phyloP scores from a whole-genome alignment of 495 filamentous ascomycete species.

The Neurospora africana region DNA sequence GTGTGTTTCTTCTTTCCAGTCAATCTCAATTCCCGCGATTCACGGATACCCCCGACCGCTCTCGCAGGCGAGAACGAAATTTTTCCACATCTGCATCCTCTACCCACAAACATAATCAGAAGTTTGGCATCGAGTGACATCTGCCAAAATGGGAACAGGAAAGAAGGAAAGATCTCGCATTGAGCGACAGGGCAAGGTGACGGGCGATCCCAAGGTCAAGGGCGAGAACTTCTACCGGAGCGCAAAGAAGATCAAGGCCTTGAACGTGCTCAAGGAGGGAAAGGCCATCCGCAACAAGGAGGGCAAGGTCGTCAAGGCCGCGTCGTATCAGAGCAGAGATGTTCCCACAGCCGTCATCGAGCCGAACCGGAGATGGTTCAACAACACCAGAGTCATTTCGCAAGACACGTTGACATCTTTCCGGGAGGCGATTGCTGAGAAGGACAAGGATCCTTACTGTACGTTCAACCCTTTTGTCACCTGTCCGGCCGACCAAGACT shows the following conservation, averaged over 20 bases:
- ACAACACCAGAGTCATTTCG: constrained; percentile 48
- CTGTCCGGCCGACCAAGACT: background rate
- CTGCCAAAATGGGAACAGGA: constrained; percentile 62
- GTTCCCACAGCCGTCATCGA: constrained; percentile 78
- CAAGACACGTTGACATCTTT: constrained; percentile 64
- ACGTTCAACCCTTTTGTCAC: background rate
- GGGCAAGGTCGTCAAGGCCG: constrained; percentile 69
- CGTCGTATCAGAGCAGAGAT: constrained; percentile 66
- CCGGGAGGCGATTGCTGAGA: constrained; percentile 84
- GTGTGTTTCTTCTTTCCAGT: background rate
- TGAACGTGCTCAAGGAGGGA: constrained; percentile 80
- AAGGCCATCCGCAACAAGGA: constrained; percentile 62
- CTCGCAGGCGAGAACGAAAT: background rate
- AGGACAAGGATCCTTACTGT: constrained; percentile 74
- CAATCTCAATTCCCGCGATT: background rate
- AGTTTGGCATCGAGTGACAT: constrained; percentile 5
- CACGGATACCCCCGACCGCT: background rate
- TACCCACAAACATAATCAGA: background rate
- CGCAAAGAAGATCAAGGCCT: constrained; percentile 75
- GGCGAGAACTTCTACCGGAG: constrained; percentile 55
- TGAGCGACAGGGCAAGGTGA: constrained; percentile 64
- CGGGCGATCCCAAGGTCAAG: constrained; percentile 82
- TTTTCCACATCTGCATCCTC: background rate
- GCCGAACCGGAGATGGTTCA: constrained; percentile 75
- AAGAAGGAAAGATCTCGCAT: constrained; percentile 87